Evolutionary conservation across 2,329 filamentous ascomycete species (phyloP), one percentile per base, ranked within the genome.

Genomic region (Stenocarpella maydis): DNA sequence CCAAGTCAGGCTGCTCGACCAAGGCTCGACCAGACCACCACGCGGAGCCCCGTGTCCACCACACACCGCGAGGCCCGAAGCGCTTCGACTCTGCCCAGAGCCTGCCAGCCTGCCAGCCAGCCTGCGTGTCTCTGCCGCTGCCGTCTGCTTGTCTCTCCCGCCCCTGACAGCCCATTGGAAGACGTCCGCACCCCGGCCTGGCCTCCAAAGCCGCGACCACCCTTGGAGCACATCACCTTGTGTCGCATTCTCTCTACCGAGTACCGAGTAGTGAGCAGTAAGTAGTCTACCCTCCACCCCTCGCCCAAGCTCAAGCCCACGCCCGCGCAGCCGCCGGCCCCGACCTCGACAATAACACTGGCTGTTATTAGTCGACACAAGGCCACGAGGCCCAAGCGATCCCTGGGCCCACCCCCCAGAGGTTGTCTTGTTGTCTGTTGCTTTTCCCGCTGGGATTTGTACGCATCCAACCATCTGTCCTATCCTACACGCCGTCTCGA

Each of bases 391-490:
- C 9, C 70, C 67, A 71, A 69, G 66, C 70, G 71, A 52, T 63
- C 69, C 74, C 73, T 65, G 69, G 71, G 65, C 58, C 58, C 72
- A 71, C 74, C 73, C n/a, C 52, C 53, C 14, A 43, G 43, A 74
- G 70, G 70, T 73, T 74, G 58, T 68, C 69, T 73, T 69, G 73
- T 72, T 52, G 43, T 21, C 34, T 37, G 6, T 37, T 10, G 31
- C 34, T 34, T n/a, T 31, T 21, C 50, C 4, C 31, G 50, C 50
- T 73, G 74, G 74, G 73, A 72, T 70, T 55, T 50, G 65, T 63
- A 69, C 70, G 73, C 72, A 71, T 67, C 71, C 70, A 43, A 65
- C 47, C 60, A 69, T 70, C 19, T 10, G 34, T 37, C 63, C 67
- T 70, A 37, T 10, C 7, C 47, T 49, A 69, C 69, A 60, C 66